Evolutionary conservation across 2,329 filamentous ascomycete species (phyloP).

Genomic region (Cercospora sp.): DNA sequence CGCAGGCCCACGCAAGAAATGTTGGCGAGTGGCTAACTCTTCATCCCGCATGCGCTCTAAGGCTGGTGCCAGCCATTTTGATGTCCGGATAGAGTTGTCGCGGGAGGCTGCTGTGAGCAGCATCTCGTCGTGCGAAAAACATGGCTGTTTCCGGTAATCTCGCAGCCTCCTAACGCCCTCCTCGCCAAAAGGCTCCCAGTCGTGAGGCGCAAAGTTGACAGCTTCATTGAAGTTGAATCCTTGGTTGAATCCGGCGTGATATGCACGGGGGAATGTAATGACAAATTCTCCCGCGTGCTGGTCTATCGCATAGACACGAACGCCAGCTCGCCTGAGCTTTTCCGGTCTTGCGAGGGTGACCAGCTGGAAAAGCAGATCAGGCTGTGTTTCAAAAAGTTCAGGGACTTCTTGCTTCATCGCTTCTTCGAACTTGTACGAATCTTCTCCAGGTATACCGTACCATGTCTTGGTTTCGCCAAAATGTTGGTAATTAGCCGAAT

Average conservation of each 20-base stretch:
- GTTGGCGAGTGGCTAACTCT: conserved; percentile 67
- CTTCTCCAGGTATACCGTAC: conserved; percentile 95
- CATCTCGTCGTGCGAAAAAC: conserved; percentile 95
- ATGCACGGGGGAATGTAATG: conserved; percentile 93
- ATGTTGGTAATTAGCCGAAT: conserved; percentile 97
- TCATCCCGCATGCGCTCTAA: conserved; percentile 74
- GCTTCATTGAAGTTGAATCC: conserved; percentile 98
- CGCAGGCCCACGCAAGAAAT: conserved; percentile 61
- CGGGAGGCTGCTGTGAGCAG: conserved; percentile 84
- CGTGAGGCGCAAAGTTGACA: conserved; percentile 91
- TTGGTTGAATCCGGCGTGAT: conserved; percentile 97
- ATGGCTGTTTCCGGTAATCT: conserved; percentile 85
- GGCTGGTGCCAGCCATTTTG: conserved; percentile 92
- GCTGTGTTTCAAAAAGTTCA: conserved; percentile 94
- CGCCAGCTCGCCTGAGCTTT: conserved; percentile 87
- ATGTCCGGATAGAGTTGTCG: conserved; percentile 79
- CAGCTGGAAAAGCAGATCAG: conserved; percentile 91
- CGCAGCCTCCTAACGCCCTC: conserved; percentile 83
- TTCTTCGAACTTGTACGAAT: conserved; percentile 90
- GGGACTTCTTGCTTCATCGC: conserved; percentile 95
- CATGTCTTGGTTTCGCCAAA: conserved; percentile 98
- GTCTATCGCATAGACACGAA: conserved; percentile 91
- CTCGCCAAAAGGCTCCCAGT: conserved; percentile 93
- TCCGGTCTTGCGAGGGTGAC: conserved; percentile 95
- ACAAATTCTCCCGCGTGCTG: conserved; percentile 95